Evolutionary conservation across 805 yeast species (phyloP), one percentile per base, ranked within the genome.

Genomic region (Candida ponderosae): DNA sequence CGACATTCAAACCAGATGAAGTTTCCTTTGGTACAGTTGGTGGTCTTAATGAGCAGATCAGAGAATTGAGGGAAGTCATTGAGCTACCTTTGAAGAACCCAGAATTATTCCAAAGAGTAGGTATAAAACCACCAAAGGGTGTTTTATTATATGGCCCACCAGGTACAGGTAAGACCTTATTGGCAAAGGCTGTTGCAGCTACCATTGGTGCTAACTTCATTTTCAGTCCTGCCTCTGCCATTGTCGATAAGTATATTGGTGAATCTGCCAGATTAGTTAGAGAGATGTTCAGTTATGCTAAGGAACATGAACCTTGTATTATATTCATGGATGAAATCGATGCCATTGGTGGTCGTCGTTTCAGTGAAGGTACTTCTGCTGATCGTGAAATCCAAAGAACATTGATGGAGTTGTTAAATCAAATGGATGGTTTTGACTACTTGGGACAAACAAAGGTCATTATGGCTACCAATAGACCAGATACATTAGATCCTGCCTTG

Each of bases 401-500:
- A 4, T 70, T 90, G 57, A 89, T 90, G 97, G 98, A 90, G 64
- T 70, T 90, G 56, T 74, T 90, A 52, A 90, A 90, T 58, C 97
- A 93, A 65, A 89, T 90, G 97, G 98, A 90, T 61, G 98, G 98
- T 42, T 90, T 90, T 60, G 97, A 90, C 60, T 83, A 87, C 40
- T 72, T 90, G 54, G 98, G 98, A 20, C 95, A 88, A 62, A 90
- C 98, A 2, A 90, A 90, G 66, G 88, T 90, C 37, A 90, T 90
- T 54, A 90, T 90, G 98, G 98, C 98, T 26, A 90, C 98, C n/a
- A 90, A 90, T 63, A 78, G 98, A 65, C 98, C 98, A 10, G 98
- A 90, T 58, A 93, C 97, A 11, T 71, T 90, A 47, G 98, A 90
- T 62, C 98, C 98, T 13, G 98, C 98, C 4, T 71, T 90, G 50